Evolutionary conservation across 179 eudicot genomes (phyloP).

Genomic region (Sideroxylon spinosum): DNA sequence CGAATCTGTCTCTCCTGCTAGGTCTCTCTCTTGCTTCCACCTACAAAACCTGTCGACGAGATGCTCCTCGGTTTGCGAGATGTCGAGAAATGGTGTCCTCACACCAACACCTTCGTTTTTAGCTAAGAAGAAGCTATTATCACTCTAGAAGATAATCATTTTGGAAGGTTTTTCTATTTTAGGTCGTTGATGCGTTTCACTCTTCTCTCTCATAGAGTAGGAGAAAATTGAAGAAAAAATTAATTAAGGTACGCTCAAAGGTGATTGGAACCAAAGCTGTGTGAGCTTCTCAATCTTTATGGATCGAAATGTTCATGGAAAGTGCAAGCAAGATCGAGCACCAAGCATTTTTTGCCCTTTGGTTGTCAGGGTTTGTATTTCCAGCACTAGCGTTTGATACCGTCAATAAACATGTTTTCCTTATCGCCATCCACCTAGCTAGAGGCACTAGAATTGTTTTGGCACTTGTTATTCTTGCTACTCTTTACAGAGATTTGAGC

Average conservation of each 20-base stretch:
- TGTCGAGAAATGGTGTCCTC: no score
- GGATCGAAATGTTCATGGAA: slow-evolving; percentile 5
- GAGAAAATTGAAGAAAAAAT: background rate
- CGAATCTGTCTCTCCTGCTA: no score
- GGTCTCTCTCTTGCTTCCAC: no score
- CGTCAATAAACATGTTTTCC: slow-evolving; percentile 24
- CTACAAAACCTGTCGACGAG: no score
- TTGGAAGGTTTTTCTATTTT: slow-evolving; percentile 28
- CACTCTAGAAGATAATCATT: slow-evolving; percentile 24
- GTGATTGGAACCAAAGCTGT: no score
- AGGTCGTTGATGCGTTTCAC: slow-evolving; percentile 7
- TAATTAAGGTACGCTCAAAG: background rate
- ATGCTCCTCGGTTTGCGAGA: no score
- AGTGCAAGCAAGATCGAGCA: background rate
- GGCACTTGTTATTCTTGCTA: slow-evolving; percentile 41
- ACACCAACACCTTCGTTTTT: no score
- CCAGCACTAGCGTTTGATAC: background rate
- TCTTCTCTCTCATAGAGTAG: background rate
- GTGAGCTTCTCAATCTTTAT: background rate
- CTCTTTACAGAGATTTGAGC: slow-evolving; percentile 40
- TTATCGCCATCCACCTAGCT: slow-evolving; percentile 42
- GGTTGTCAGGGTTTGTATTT: slow-evolving; percentile 10
- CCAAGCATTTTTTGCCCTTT: slow-evolving; percentile 9
- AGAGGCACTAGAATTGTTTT: slow-evolving; percentile 34
- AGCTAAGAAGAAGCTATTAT: no score